A percentile compares a stretch with the other conserved stretches of the same genome.
Evolutionary conservation across 2,329 filamentous ascomycete genomes (phyloP).

Genomic region (Alternaria burnsii): DNA sequence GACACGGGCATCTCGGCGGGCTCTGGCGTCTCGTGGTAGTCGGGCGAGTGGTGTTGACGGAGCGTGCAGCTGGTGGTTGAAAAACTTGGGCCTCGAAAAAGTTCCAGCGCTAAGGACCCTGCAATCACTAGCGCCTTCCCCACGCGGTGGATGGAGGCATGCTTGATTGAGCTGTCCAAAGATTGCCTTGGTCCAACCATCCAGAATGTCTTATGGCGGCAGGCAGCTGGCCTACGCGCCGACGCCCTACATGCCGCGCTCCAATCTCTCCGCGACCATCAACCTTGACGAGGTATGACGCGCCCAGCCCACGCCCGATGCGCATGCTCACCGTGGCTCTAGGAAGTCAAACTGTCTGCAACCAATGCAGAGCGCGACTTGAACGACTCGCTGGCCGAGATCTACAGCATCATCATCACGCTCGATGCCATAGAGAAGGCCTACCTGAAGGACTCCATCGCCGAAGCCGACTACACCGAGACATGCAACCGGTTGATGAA

Average conservation of each 20-base stretch:
- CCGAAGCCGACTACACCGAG: conserved; percentile 92
- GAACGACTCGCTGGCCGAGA: conserved; percentile 93
- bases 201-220: conserved; percentile 59
- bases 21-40: conserved; percentile 19
- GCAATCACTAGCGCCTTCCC: conserved; percentile 31
- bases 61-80: conserved; percentile 18
- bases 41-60: conserved; percentile 22
- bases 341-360: conserved; percentile 93
- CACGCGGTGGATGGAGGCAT: conserved; percentile 23
- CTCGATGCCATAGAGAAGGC: conserved; percentile 96
- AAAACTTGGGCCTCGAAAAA: conserved; percentile 39
- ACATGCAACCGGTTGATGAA: conserved; percentile 93
- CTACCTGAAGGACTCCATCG: conserved; percentile 93
- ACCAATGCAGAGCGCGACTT: conserved; percentile 89
- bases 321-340: conserved; percentile 23
- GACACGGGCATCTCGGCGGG: conserved; percentile 67
- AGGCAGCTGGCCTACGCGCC: conserved; percentile 81
- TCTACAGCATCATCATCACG: conserved; percentile 97
- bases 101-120: conserved; percentile 27
- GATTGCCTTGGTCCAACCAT: not conserved
- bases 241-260: conserved; percentile 88
- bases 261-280: conserved; percentile 83
- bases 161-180: conserved; percentile 8
- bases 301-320: not conserved
- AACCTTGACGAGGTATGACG: conserved; percentile 83